Conservation (phyloP, 2,329 filamentous ascomycete species). For the Anthostomella pinea region DNA sequence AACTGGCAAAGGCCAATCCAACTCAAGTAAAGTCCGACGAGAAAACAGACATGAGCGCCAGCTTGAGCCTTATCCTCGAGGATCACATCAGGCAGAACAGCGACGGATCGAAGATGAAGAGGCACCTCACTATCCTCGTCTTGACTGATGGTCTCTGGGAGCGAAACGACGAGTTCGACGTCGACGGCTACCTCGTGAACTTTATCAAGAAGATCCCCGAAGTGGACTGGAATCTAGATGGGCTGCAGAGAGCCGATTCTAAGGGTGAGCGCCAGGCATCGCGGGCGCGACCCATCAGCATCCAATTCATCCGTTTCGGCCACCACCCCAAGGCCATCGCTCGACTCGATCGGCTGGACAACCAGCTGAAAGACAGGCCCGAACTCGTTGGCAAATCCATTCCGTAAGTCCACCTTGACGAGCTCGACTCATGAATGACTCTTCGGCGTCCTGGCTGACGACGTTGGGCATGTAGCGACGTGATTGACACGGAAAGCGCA, state of each 20-base stretch:
- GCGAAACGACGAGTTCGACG: slow-evolving; percentile 4
- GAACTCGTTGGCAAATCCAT: slow-evolving; percentile 6
- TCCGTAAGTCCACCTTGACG: slow-evolving; percentile 10
- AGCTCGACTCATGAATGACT: not conserved
- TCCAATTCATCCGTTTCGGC: slow-evolving; percentile 32
- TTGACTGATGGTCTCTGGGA: slow-evolving; percentile 14
- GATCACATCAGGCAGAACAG: slow-evolving; percentile 7
- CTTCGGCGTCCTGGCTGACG: too few relatives aligned
- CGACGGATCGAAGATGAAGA: slow-evolving; percentile 4
- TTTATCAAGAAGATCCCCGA: slow-evolving; percentile 5
- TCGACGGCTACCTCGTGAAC: slow-evolving; percentile 6
- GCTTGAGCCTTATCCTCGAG: slow-evolving; percentile 4
- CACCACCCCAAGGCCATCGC: slow-evolving; percentile 17
- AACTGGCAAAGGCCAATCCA: slow-evolving; percentile 4
- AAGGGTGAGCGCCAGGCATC: slow-evolving; percentile 1
- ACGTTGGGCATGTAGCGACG: too few relatives aligned
- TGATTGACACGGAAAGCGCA: slow-evolving; percentile 28
- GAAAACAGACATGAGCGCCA: slow-evolving; percentile 7
- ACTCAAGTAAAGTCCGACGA: not conserved
- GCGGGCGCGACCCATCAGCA: slow-evolving; percentile 23
- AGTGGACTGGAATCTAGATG: slow-evolving; percentile 5
- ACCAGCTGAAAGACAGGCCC: slow-evolving; percentile 9
- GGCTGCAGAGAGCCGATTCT: not conserved
- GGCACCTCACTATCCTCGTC: slow-evolving; percentile 16
- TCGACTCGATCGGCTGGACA: slow-evolving; percentile 18